phyloP scores from a whole-genome alignment of 164 flowering plant genomes.

The Macadamia integrifolia region DNA sequence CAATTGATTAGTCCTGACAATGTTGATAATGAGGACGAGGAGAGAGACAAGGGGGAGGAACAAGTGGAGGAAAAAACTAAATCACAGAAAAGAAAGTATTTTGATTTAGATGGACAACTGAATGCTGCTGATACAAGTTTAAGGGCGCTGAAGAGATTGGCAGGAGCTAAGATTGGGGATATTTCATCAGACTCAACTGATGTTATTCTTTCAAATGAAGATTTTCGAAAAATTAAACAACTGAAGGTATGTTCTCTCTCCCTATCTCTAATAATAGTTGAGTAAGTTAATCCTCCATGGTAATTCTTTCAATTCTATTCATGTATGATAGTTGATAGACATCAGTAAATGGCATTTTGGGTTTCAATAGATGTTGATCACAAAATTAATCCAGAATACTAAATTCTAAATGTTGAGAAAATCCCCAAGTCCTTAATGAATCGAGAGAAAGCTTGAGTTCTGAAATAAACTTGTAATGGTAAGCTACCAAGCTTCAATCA shows the following conservation, averaged over 20 bases:
- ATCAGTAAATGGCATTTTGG: background rate
- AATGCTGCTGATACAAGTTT: conserved; percentile 67
- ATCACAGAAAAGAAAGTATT: conserved; percentile 56
- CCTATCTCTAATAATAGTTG: too few species aligned
- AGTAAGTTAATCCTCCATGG: background rate
- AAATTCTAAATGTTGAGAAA: too few species aligned
- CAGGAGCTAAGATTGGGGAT: conserved; percentile 30
- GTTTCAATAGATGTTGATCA: background rate
- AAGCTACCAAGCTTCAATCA: too few species aligned
- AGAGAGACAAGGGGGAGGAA: conserved; percentile 15
- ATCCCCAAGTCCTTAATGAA: too few species aligned
- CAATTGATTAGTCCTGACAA: conserved; percentile 9
- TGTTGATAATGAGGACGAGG: conserved; percentile 24
- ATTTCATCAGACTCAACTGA: conserved; percentile 33
- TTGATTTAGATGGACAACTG: conserved; percentile 50
- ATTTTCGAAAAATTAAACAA: conserved; percentile 74
- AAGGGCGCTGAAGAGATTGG: conserved; percentile 67
- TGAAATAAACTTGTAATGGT: too few species aligned
- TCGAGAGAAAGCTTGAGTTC: too few species aligned
- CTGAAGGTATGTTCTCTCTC: conserved; percentile 43
- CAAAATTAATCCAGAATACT: too few species aligned
- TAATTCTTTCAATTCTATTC: too few species aligned
- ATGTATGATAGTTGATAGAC: too few species aligned
- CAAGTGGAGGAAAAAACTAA: conserved; percentile 18
- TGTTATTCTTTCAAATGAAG: conserved; percentile 85